phyloP scores from a whole-genome alignment of 1,284 basidiomycete species.

The Exobasidium rhododendri region DNA sequence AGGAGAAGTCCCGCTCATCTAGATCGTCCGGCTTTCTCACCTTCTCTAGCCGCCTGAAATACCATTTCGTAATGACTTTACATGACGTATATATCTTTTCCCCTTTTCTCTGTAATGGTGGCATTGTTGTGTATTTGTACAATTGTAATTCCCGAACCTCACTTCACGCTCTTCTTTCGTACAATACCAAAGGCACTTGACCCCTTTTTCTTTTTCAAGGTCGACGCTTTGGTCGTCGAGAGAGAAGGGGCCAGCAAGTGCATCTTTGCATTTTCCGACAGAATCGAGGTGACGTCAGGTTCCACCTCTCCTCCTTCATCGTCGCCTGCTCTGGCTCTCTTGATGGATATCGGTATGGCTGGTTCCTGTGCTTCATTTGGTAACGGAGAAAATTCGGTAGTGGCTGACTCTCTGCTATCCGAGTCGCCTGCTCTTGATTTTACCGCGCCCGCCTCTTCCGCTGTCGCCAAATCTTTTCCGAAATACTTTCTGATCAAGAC shows the following conservation, averaged over 20 bases:
- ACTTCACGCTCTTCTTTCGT: conserved; percentile 30
- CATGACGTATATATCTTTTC: too few species aligned
- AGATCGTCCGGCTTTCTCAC: too few species aligned
- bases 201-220: conserved; percentile 38
- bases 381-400: not conserved
- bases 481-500: conserved; percentile 80
- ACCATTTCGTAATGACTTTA: too few species aligned
- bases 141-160: too few species aligned
- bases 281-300: conserved; percentile 25
- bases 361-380: not conserved
- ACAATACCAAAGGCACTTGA: conserved; percentile 50
- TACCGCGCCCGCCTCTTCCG: not conserved
- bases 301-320: conserved; percentile 25
- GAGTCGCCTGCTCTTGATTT: not conserved
- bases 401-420: not conserved
- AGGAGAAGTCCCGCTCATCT: too few species aligned
- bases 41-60: not conserved
- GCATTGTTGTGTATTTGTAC: too few species aligned
- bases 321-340: conserved; percentile 28
- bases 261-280: conserved; percentile 24
- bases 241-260: conserved; percentile 14
- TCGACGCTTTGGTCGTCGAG: conserved; percentile 14
- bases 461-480: conserved; percentile 59
- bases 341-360: conserved; percentile 6
- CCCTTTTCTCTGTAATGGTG: too few species aligned